Base-by-base conservation (phyloP, 2,329 filamentous ascomycete species). In the Elsinoe batatas region DNA sequence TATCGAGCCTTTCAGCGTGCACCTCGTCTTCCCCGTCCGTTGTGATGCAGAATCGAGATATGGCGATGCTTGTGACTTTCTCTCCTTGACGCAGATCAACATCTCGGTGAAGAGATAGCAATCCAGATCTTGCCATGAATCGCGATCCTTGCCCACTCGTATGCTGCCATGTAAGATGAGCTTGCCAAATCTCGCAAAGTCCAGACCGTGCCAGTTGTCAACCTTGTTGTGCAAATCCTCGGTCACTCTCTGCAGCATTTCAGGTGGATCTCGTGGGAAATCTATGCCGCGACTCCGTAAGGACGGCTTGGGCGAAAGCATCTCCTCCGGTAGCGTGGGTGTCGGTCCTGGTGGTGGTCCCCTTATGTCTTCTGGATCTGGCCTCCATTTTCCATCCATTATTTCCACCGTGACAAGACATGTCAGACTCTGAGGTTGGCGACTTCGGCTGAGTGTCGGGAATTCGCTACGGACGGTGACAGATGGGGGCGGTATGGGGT, bases 41-140 rank as follows among this genome's bases (percentile, higher is more conserved):
- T 57, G 56, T 22, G 53, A 55, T 36, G 53, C 53, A 15, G 38
- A 46, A 15, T 55, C 53, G 6, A 55, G 53, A 35, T 55, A 55
- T 46, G 53, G 53, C n/a, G 53, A 55, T 15, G 53, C 53, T 10
- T 44, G n/a, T 10, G 58, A 56, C 73, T 91, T 95, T 79, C 96
- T 97, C 72, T 97, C 93, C 72, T 97, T 98, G 59, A 98, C 90
- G 67, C 93, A 98, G 61, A 98, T 98, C 64, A 98, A 85, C 93
- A 98, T 98, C 73, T 98, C 93, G 3, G 87, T 88, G 67, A 98
- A 98, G 30, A 98, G 79, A 69, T 89, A 98, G 70, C 93, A 98
- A 69, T 98, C 91, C 56, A 98, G 74, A 69, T 97, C 93, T 74
- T 98, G 93, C 93, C 93, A 98, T 5, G 91, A 91, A 61, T 91